Evolutionary conservation across 306 rosid species (phyloP).

Genomic region (Crataegus laevigata): DNA sequence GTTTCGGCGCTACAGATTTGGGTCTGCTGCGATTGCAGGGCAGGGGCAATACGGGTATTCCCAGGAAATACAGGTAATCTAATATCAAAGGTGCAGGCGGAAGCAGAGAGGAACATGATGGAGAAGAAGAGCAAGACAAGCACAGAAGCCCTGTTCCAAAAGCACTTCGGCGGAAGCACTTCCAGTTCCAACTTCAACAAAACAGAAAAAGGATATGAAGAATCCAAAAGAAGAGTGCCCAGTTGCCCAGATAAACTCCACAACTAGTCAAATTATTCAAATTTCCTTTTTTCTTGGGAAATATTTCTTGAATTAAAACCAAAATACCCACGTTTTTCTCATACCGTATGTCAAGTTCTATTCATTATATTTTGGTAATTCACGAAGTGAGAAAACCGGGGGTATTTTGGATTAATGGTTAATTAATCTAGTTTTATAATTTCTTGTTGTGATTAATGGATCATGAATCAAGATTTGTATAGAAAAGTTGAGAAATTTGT

Average conservation of each 20-base stretch:
- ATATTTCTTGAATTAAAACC: slow-evolving; percentile 35
- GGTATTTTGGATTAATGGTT: slow-evolving; percentile 55
- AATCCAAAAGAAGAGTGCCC: slow-evolving; percentile 72
- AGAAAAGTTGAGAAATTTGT: slow-evolving; percentile 16
- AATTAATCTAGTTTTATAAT: not conserved
- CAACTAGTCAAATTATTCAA: slow-evolving; percentile 36
- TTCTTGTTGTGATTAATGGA: not conserved
- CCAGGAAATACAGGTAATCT: slow-evolving; percentile 13
- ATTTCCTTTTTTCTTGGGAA: not conserved
- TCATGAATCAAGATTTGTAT: slow-evolving; percentile 25
- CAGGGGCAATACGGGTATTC: slow-evolving; percentile 39
- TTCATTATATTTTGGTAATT: not conserved
- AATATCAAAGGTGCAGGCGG: not conserved
- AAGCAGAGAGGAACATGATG: not conserved
- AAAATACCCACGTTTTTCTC: slow-evolving; percentile 86
- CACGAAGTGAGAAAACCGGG: slow-evolving; percentile 61
- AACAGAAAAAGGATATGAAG: slow-evolving; percentile 36
- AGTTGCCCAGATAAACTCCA: slow-evolving; percentile 99
- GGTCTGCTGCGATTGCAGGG: slow-evolving; percentile 46
- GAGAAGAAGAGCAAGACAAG: slow-evolving; percentile 11
- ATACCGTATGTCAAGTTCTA: slow-evolving; percentile 8
- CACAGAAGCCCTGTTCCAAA: slow-evolving; percentile 41
- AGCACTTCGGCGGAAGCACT: slow-evolving; percentile 40
- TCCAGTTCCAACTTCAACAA: slow-evolving; percentile 20
- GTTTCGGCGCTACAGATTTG: slow-evolving; percentile 36